Evolutionary conservation across 2,329 filamentous ascomycete genomes (phyloP).

Genomic region (Didymosphaeria variabile): DNA sequence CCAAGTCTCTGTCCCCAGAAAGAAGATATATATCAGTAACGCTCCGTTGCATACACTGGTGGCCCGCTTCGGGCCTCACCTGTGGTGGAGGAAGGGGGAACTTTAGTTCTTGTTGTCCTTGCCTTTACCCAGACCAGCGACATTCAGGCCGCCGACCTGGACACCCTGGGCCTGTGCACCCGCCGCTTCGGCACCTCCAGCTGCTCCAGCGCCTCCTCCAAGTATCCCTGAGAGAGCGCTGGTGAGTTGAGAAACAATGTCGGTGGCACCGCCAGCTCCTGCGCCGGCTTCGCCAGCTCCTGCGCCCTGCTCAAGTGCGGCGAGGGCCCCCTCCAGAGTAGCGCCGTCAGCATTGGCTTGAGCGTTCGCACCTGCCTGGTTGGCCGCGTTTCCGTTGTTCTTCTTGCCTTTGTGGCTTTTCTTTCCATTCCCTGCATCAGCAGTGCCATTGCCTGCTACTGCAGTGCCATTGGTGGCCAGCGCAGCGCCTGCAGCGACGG

Average conservation of each 20-base stretch:
- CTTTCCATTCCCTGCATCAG: conserved; percentile 10
- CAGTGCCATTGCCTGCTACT: conserved; percentile 9
- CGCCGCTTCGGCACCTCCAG: not conserved
- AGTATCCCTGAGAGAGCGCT: not conserved
- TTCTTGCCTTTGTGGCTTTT: conserved; percentile 21
- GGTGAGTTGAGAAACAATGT: not conserved
- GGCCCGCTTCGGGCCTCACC: not conserved
- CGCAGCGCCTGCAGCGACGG: conserved; percentile 18
- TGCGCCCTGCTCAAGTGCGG: conserved; percentile 11
- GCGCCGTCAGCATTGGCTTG: not conserved
- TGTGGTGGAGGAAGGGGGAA: not conserved
- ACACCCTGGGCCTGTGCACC: not conserved
- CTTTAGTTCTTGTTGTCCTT: not conserved
- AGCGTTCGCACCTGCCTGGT: conserved; percentile 8
- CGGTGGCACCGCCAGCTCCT: conserved; percentile 5
- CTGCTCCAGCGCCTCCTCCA: not conserved
- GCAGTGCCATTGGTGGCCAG: conserved; percentile 14
- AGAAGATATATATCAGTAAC: conserved; percentile 12
- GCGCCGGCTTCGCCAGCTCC: not conserved
- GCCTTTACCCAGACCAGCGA: not conserved
- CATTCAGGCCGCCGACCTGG: not conserved
- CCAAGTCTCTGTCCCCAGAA: not conserved
- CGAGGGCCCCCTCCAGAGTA: conserved; percentile 11
- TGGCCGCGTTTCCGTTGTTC: conserved; percentile 20
- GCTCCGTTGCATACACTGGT: not conserved